Percentiles rank a stretch among this genome's conserved stretches.
Conservation (phyloP, 1,284 basidiomycete genomes). For the Cutaneotrichosporon mucoides region DNA sequence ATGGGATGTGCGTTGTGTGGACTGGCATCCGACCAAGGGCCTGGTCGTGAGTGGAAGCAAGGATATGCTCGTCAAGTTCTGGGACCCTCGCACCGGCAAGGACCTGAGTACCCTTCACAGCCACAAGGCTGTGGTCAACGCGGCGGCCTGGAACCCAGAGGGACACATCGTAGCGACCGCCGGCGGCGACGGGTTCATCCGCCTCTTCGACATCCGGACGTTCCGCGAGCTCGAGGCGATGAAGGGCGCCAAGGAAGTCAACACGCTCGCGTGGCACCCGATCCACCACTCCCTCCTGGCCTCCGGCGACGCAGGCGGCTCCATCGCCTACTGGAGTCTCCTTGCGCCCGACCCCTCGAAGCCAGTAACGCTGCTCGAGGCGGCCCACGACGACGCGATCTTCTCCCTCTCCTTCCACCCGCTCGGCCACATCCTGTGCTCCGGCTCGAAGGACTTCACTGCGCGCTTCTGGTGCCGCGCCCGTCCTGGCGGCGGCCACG, state of each 20-base stretch:
- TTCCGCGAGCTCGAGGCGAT: slow-evolving; percentile 92
- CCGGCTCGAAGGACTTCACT: slow-evolving; percentile 92
- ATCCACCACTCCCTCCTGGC: slow-evolving; percentile 80
- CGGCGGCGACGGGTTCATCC: slow-evolving; percentile 86
- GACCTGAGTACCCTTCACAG: slow-evolving; percentile 87
- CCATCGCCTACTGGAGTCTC: slow-evolving; percentile 90
- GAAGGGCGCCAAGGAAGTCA: slow-evolving; percentile 87
- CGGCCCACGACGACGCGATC: slow-evolving; percentile 95
- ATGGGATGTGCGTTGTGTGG: slow-evolving; percentile 97
- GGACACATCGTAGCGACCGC: slow-evolving; percentile 91
- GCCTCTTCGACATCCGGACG: slow-evolving; percentile 95
- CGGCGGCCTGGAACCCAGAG: slow-evolving; percentile 85
- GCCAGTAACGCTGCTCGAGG: slow-evolving; percentile 76
- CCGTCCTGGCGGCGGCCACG: slow-evolving; percentile 58
- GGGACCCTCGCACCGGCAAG: slow-evolving; percentile 90
- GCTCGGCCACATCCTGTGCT: slow-evolving; percentile 87
- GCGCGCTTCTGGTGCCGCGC: slow-evolving; percentile 96
- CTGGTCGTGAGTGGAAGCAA: slow-evolving; percentile 90
- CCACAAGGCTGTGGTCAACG: slow-evolving; percentile 96
- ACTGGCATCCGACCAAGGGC: slow-evolving; percentile 97
- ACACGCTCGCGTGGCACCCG: slow-evolving; percentile 94
- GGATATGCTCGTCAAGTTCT: slow-evolving; percentile 98
- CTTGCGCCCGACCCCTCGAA: slow-evolving; percentile 45
- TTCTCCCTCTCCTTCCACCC: slow-evolving; percentile 96
- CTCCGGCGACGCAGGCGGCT: slow-evolving; percentile 88